These are phyloP conservation scores for Caryopteris hybrid DNA, from an alignment of 305 asterid species.

Conservation along the genomic window DNA sequence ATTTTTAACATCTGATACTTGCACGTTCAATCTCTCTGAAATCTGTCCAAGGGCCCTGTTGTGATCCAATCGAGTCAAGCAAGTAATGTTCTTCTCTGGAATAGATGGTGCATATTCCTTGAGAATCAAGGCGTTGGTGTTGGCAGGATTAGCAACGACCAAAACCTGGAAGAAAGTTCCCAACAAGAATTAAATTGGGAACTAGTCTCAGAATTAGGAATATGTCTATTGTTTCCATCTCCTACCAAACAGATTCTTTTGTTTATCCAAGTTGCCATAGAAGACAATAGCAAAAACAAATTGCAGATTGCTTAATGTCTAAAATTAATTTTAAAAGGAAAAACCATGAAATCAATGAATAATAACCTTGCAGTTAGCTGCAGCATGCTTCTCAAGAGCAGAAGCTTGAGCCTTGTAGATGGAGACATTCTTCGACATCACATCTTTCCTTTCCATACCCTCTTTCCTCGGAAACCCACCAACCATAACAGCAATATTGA, in stretches of 20 bases:
- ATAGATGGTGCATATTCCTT: slow-evolving; percentile 93
- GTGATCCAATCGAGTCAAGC: slow-evolving; percentile 92
- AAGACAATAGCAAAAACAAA: too few species aligned
- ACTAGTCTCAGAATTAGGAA: too few species aligned
- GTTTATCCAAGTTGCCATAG: too few species aligned
- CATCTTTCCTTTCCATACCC: slow-evolving; percentile 98
- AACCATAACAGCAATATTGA: slow-evolving; percentile 84
- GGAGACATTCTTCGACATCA: slow-evolving; percentile 93
- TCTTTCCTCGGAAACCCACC: slow-evolving; percentile 99
- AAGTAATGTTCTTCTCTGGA: slow-evolving; percentile 75
- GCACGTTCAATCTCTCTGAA: slow-evolving; percentile 75
- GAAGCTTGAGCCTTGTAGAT: slow-evolving; percentile 97
- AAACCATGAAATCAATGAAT: background rate
- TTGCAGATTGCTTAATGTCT: too few species aligned
- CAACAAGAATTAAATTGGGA: background rate
- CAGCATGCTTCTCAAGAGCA: slow-evolving; percentile 92
- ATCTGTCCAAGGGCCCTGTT: slow-evolving; percentile 97
- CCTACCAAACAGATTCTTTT: too few species aligned
- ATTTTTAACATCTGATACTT: slow-evolving; percentile 80
- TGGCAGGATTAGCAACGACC: slow-evolving; percentile 98
- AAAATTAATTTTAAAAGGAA: too few species aligned
- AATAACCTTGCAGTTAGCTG: slow-evolving; percentile 86
- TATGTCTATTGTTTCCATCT: too few species aligned
- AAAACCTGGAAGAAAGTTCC: slow-evolving; percentile 60
- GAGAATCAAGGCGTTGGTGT: slow-evolving; percentile 86